phyloP scores from a whole-genome alignment of 2,329 filamentous ascomycete species.

The Chaetomium globosum region DNA sequence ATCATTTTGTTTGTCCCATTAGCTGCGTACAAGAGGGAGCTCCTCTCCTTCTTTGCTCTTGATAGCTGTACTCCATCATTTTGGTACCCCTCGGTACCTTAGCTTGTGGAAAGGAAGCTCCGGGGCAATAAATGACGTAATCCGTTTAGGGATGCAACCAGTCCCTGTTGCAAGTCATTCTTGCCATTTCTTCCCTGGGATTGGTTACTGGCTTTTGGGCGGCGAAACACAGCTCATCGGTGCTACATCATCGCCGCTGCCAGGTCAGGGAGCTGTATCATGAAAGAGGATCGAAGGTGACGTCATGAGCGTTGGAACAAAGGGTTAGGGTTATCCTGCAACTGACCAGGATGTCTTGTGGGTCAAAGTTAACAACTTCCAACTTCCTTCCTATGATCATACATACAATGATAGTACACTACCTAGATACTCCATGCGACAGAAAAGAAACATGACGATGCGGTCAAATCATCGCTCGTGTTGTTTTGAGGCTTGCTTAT shows the following conservation, averaged over 20 bases:
- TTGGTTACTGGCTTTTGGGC: neutral
- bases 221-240: neutral
- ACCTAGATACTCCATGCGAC: too few species aligned
- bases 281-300: neutral
- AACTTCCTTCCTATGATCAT: too few species aligned
- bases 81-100: too few species aligned
- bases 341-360: too few species aligned
- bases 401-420: too few species aligned
- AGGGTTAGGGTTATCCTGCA: neutral
- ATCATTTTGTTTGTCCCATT: neutral
- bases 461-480: too few species aligned
- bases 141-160: neutral
- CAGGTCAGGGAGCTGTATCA: neutral
- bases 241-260: neutral
- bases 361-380: too few species aligned
- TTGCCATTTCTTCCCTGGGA: neutral
- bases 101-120: conserved; percentile 20
- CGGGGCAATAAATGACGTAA: conserved; percentile 30
- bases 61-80: neutral
- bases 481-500: too few species aligned
- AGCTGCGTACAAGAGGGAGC: neutral
- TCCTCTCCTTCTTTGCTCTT: neutral
- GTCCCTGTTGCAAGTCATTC: neutral
- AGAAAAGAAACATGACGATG: too few species aligned
- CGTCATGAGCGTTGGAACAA: neutral